Percentiles rank a stretch among this genome's conserved stretches.
Conservation (phyloP, 2,329 filamentous ascomycete species). For the Uncinocarpus reesii region DNA sequence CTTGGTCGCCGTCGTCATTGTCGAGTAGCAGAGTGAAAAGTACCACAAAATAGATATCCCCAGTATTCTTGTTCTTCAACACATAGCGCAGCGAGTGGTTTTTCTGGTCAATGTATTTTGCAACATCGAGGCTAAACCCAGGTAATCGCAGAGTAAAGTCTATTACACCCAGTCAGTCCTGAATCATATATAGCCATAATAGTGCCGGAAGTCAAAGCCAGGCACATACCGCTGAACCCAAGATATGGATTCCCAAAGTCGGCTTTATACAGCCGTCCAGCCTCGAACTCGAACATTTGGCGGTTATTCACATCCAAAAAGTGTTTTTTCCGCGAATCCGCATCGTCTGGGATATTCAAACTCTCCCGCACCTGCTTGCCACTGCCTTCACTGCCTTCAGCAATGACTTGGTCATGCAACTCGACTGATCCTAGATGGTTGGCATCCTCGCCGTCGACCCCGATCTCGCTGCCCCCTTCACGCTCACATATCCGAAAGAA, state of each 20-base stretch:
- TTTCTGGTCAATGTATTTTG: conserved; percentile 47
- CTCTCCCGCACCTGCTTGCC: conserved; percentile 40
- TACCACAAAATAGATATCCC: conserved; percentile 68
- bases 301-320: conserved; percentile 49
- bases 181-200: background rate
- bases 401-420: conserved; percentile 47
- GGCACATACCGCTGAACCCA: conserved; percentile 59
- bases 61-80: conserved; percentile 66
- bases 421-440: conserved; percentile 22
- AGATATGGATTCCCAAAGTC: conserved; percentile 90
- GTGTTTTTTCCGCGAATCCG: conserved; percentile 48
- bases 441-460: conserved; percentile 11
- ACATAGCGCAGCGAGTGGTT: conserved; percentile 85
- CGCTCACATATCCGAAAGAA: conserved; percentile 53
- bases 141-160: conserved; percentile 33
- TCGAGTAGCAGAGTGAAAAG: conserved; percentile 61
- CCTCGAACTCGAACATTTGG: conserved; percentile 51
- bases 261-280: conserved; percentile 50
- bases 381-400: conserved; percentile 55
- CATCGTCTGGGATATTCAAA: conserved; percentile 44
- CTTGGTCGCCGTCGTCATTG: conserved; percentile 18
- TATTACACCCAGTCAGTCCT: conserved; percentile 8
- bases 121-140: conserved; percentile 29
- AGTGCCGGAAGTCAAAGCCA: background rate
- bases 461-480: conserved; percentile 15